A percentile compares a stretch with the other conserved stretches of the same genome.
phyloP scores from a whole-genome alignment of 805 yeast genomes.

The Suhomyces canberraensis region DNA sequence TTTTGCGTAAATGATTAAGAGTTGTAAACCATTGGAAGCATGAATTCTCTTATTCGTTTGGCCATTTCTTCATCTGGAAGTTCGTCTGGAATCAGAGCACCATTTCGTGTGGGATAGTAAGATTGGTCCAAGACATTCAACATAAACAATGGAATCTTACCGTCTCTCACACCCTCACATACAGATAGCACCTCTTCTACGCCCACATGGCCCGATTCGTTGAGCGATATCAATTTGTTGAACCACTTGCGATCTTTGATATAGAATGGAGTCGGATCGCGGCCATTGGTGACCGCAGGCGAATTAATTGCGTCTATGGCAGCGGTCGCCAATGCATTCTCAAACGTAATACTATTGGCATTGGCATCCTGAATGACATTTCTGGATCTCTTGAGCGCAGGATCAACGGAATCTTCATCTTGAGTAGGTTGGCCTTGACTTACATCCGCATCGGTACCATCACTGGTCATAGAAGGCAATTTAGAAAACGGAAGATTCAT shows the following conservation, averaged over 20 bases:
- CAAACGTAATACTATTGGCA: slow-evolving; percentile 13
- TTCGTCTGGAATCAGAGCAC: slow-evolving; percentile 13
- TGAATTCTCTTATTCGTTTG: slow-evolving; percentile 30
- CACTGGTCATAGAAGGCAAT: slow-evolving; percentile 8
- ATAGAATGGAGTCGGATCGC: slow-evolving; percentile 24
- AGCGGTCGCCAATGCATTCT: slow-evolving; percentile 26
- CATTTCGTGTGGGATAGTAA: slow-evolving; percentile 21
- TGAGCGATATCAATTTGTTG: slow-evolving; percentile 27
- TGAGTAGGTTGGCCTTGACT: slow-evolving; percentile 6
- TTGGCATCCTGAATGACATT: slow-evolving; percentile 10
- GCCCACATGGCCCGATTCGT: slow-evolving; percentile 23
- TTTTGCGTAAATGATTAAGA: too few species aligned
- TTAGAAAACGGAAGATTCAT: slow-evolving; percentile 6
- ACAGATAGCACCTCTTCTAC: slow-evolving; percentile 30
- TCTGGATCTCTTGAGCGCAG: slow-evolving; percentile 24
- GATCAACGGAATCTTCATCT: slow-evolving; percentile 28
- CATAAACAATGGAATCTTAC: slow-evolving; percentile 35
- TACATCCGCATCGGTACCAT: slow-evolving; percentile 7
- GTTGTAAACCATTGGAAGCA: slow-evolving; percentile 33
- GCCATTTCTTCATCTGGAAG: slow-evolving; percentile 28
- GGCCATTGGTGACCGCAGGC: slow-evolving; percentile 22
- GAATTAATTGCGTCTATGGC: slow-evolving; percentile 33
- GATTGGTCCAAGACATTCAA: slow-evolving; percentile 32
- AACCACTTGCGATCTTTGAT: slow-evolving; percentile 38
- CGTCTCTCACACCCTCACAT: slow-evolving; percentile 37